Evolutionary conservation across 2,329 filamentous ascomycete species (phyloP).

Genomic region (Fusarium buxicola): DNA sequence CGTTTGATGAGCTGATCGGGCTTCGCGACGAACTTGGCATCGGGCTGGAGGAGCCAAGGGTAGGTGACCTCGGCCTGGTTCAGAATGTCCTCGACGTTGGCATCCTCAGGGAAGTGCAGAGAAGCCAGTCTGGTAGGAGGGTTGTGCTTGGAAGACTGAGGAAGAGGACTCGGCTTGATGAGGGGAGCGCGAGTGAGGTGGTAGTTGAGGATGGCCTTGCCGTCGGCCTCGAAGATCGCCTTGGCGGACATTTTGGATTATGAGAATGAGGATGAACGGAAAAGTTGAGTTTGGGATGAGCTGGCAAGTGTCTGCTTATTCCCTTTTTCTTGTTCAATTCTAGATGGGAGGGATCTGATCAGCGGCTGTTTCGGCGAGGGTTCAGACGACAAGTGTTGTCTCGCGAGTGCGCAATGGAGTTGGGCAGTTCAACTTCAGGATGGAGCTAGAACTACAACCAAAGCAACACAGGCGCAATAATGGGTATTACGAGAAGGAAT

Average conservation of each 20-base stretch:
- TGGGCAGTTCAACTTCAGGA: slow-evolving; percentile 14
- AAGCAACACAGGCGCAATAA: slow-evolving; percentile 22
- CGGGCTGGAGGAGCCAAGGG: slow-evolving; percentile 89
- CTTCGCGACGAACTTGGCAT: slow-evolving; percentile 96
- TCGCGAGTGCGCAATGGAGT: slow-evolving; percentile 30
- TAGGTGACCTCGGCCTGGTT: slow-evolving; percentile 96
- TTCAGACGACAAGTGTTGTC: slow-evolving; percentile 25
- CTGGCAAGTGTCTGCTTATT: slow-evolving; percentile 45
- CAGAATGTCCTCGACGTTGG: slow-evolving; percentile 83
- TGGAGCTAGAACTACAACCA: slow-evolving; percentile 23
- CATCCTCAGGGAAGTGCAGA: slow-evolving; percentile 92
- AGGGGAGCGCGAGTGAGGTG: slow-evolving; percentile 97
- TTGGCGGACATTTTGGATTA: slow-evolving; percentile 71
- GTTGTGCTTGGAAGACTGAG: slow-evolving; percentile 87
- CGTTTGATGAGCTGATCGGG: slow-evolving; percentile 99
- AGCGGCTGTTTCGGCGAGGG: slow-evolving; percentile 25
- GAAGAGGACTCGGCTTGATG: slow-evolving; percentile 97
- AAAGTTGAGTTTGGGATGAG: slow-evolving; percentile 37
- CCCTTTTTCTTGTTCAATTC: slow-evolving; percentile 42
- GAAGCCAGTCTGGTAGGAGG: slow-evolving; percentile 89
- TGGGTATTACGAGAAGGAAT: slow-evolving; percentile 23
- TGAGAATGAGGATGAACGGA: slow-evolving; percentile 40
- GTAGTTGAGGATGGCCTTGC: slow-evolving; percentile 99
- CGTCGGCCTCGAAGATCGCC: slow-evolving; percentile 98
- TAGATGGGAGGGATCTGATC: slow-evolving; percentile 27